Evolutionary conservation across 305 asterid genomes (phyloP), one percentile per base, ranked within the genome.

Genomic region (Rubia peregrina): DNA sequence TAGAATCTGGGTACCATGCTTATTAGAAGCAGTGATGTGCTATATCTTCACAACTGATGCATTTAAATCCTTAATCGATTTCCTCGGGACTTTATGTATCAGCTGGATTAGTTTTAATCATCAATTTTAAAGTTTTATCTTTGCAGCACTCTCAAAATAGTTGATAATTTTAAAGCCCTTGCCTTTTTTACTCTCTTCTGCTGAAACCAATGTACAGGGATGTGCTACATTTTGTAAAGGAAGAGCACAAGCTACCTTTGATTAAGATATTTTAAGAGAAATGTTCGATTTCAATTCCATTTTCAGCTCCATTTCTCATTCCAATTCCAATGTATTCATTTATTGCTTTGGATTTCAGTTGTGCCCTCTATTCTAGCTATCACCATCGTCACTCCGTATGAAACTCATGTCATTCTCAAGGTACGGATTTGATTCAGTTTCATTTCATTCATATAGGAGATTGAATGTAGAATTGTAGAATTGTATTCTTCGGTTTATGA

Each of bases 301-400:
- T 62, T 19, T 1, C 24, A 3, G 0, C 3, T 48, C 10, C 49
- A n/a, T 26, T 26, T 26, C 30, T 26, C 30, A 26, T 0, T 2
- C 30, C 1, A 26, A 26, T 62, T 36, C 8, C 21, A 2, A 4
- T 3, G 71, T 14, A 6, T 24, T 60, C n/a, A 48, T 61, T 44
- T 2, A 0, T 43, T 2, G 43, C 55, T 5, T 68, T 9, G 40
- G 38, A 33, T 33, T 74, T 75, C 88, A 90, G 98, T 87, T 71
- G 94, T 90, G 40, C 98, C 98, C 0, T 84, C 85, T 76, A 87
- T 86, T 79, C 69, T 92, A 71, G 96, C 90, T 75, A 86, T 92
- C 46, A 73, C 85, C 9, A 81, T 92, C 2, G 30, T 89, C 86
- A 90, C 96, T 14, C 98, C 97, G 10, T 89, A 85, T 64, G 98